Conservation (phyloP, 2,329 filamentous ascomycete species). For the Diplodia corticola region DNA sequence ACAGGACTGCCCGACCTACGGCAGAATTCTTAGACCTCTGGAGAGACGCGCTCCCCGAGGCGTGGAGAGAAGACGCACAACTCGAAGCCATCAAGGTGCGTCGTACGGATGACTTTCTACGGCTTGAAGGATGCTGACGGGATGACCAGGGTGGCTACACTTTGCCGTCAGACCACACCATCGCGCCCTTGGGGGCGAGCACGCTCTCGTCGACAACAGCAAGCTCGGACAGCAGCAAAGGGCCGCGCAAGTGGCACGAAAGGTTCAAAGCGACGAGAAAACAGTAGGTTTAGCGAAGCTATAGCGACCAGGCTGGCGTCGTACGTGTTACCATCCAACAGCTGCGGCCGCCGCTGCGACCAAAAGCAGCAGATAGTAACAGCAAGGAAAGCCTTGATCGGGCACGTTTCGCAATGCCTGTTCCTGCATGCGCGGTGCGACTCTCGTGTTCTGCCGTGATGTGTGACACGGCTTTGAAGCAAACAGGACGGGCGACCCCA, state of each 20-base stretch:
- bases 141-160: constrained; percentile 30
- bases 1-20: constrained; percentile 31
- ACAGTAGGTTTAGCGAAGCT: constrained; percentile 9
- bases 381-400: constrained; percentile 13
- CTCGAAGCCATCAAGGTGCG: constrained; percentile 33
- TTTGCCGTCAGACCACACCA: constrained; percentile 37
- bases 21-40: constrained; percentile 40
- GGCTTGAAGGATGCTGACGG: background rate
- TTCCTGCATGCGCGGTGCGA: constrained; percentile 18
- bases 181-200: constrained; percentile 30
- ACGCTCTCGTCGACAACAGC: constrained; percentile 10
- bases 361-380: background rate
- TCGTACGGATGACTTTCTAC: background rate
- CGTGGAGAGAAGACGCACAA: constrained; percentile 38
- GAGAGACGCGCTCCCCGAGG: constrained; percentile 41
- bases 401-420: constrained; percentile 20
- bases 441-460: constrained; percentile 10
- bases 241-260: constrained; percentile 43
- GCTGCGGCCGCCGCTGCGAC: constrained; percentile 16
- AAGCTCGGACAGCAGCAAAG: constrained; percentile 26
- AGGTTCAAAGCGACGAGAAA: constrained; percentile 30
- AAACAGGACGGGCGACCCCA: constrained; percentile 10
- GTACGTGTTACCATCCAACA: constrained; percentile 16
- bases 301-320: background rate
- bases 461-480: constrained; percentile 8